Conservation (phyloP, 1,284 basidiomycete species). For the Sutorius eximius region DNA sequence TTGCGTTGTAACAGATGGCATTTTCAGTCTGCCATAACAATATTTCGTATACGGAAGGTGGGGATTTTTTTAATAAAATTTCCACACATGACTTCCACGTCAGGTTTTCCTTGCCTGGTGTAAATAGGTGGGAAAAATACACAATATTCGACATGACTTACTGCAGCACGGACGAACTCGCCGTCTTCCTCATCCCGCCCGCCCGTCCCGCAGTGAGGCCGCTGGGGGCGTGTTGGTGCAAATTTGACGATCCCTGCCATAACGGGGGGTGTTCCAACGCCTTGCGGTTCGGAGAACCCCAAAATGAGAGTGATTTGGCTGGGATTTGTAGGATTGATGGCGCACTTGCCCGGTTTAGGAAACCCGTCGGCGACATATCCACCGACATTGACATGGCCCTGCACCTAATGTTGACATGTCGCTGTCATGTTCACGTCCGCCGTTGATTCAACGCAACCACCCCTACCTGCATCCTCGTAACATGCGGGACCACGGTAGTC, state of each 20-base stretch:
- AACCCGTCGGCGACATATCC: conserved; percentile 32
- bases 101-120: conserved; percentile 27
- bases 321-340: conserved; percentile 31
- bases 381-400: conserved; percentile 28
- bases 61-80: conserved; percentile 38
- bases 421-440: conserved; percentile 32
- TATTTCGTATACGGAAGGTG: conserved; percentile 41
- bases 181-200: background rate
- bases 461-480: conserved; percentile 13
- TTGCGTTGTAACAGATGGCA: conserved; percentile 42
- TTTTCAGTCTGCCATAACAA: conserved; percentile 42
- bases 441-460: conserved; percentile 8
- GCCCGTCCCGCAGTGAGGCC: background rate
- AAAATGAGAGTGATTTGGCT: conserved; percentile 27
- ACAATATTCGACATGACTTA: conserved; percentile 17
- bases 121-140: conserved; percentile 28
- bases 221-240: background rate
- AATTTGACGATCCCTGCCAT: conserved; percentile 31
- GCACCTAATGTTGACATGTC: conserved; percentile 27
- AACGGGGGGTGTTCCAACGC: conserved; percentile 17
- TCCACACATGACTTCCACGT: conserved; percentile 35
- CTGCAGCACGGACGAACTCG: background rate
- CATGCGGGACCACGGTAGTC: conserved; percentile 25
- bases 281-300: conserved; percentile 27
- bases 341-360: conserved; percentile 25